phyloP scores from a whole-genome alignment of 495 filamentous ascomycete species.

The Extremus antarcticus region DNA sequence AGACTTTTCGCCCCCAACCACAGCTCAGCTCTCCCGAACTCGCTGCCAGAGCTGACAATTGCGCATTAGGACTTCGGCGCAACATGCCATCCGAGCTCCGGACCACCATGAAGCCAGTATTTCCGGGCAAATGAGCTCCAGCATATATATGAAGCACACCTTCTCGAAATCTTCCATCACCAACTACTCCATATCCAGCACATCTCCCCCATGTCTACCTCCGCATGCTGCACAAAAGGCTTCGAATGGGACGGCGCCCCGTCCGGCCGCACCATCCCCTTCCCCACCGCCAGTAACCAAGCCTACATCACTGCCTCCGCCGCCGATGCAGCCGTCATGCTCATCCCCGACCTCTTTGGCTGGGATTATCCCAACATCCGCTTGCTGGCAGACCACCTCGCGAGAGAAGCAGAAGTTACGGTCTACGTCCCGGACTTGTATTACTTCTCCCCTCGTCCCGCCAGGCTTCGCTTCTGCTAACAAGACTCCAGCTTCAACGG shows the following conservation, averaged over 20 bases:
- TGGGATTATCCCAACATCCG: constrained; percentile 40
- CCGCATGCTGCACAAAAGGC: constrained; percentile 19
- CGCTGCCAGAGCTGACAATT: neutral
- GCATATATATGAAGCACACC: neutral
- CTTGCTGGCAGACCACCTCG: constrained; percentile 41
- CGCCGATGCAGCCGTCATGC: constrained; percentile 32
- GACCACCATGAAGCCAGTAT: neutral
- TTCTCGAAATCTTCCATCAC: neutral
- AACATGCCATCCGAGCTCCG: neutral
- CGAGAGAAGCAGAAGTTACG: constrained; percentile 37
- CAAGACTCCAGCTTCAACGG: constrained; percentile 18
- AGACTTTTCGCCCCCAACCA: neutral
- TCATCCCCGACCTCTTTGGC: constrained; percentile 41
- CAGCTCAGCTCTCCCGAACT: neutral
- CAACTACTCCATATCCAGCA: neutral
- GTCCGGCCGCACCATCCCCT: constrained; percentile 15
- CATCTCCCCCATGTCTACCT: constrained; percentile 1
- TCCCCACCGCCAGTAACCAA: constrained; percentile 18
- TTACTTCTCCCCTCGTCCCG: too few relatives aligned
- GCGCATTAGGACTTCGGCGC: too few relatives aligned
- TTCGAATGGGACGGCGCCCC: constrained; percentile 27
- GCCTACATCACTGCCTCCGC: constrained; percentile 26
- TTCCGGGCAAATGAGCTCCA: neutral
- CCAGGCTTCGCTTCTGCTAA: too few relatives aligned
- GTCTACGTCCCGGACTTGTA: constrained; percentile 43